These are phyloP conservation scores for Jimgerdemannia flammicorona DNA, from an alignment of 192 early-diverging fungal genomes.

Conservation along the genomic window DNA sequence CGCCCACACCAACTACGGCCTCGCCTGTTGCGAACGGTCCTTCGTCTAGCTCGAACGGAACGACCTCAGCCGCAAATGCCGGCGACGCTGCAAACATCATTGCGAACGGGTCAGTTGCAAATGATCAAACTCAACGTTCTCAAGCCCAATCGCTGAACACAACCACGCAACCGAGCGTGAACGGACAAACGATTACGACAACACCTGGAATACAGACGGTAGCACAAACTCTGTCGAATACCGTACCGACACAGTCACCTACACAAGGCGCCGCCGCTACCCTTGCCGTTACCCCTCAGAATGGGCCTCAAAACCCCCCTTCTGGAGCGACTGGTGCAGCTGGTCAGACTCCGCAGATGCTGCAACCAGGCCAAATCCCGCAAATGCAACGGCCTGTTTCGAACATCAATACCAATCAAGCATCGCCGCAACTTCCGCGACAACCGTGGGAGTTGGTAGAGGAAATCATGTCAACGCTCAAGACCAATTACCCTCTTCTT, in stretches of 20 bases:
- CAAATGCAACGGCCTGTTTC: slow-evolving; percentile 20
- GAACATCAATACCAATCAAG: slow-evolving; percentile 15
- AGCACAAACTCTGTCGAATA: not conserved
- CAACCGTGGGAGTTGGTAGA: slow-evolving; percentile 90
- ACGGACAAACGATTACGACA: slow-evolving; percentile 2
- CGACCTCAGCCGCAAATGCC: slow-evolving; percentile 8
- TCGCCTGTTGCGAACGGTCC: slow-evolving; percentile 14
- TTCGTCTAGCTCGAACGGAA: slow-evolving; percentile 17
- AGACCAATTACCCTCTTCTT: slow-evolving; percentile 91
- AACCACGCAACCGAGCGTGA: not conserved
- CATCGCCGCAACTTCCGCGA: not conserved
- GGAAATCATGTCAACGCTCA: slow-evolving; percentile 92
- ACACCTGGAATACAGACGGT: not conserved
- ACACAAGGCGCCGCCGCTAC: slow-evolving; percentile 1
- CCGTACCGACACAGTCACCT: not conserved
- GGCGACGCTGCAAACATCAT: slow-evolving; percentile 6
- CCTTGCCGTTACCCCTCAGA: not conserved
- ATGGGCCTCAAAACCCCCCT: not conserved
- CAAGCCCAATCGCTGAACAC: not conserved
- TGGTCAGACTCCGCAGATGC: not conserved
- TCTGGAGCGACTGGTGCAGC: slow-evolving; percentile 4
- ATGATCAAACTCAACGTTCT: not conserved
- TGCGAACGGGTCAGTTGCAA: slow-evolving; percentile 4
- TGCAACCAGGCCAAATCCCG: slow-evolving; percentile 8
- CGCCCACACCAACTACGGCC: slow-evolving; percentile 8